Percentiles rank a stretch among this genome's conserved stretches.
Evolutionary conservation across 2,329 filamentous ascomycete species (phyloP).

Genomic region (Colletotrichum liaoningense): DNA sequence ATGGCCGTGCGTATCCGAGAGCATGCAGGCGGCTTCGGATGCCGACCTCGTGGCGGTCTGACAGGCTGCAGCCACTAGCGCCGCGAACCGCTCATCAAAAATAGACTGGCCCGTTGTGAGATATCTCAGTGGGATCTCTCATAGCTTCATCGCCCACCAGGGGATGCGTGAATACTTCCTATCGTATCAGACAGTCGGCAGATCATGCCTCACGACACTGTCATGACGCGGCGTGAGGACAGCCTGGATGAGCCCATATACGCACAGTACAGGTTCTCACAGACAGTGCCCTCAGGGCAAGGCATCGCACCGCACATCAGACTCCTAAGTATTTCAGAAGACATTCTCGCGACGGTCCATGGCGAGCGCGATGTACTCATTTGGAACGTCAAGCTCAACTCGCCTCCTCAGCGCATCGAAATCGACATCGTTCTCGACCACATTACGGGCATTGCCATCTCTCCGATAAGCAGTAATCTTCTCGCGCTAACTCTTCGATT

Average conservation of each 20-base stretch:
- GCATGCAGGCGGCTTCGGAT: not conserved
- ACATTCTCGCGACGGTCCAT: slow-evolving; percentile 16
- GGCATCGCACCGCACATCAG: slow-evolving; percentile 19
- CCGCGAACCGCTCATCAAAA: not conserved
- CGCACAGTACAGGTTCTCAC: slow-evolving; percentile 25
- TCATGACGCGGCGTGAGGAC: not conserved
- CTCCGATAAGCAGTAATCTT: not conserved
- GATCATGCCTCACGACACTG: not conserved
- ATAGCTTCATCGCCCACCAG: not conserved
- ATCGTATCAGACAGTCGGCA: not conserved
- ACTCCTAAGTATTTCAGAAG: slow-evolving; percentile 3
- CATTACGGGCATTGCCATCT: slow-evolving; percentile 25
- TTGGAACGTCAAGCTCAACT: slow-evolving; percentile 7
- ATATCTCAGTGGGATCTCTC: not conserved
- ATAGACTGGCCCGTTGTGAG: not conserved
- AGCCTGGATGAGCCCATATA: not conserved
- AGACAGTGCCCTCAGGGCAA: slow-evolving; percentile 3
- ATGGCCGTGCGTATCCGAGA: slow-evolving; percentile 4
- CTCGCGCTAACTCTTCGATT: slow-evolving; percentile 3
- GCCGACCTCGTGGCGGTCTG: not conserved
- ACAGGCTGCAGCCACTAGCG: not conserved
- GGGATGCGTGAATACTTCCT: not conserved
- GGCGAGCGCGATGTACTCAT: slow-evolving; percentile 18
- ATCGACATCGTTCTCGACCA: slow-evolving; percentile 15
- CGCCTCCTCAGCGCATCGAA: slow-evolving; percentile 7